A percentile compares a stretch with the other conserved stretches of the same genome.
Conservation (phyloP, 495 filamentous ascomycete species). For the Lasiosphaeria miniovina region DNA sequence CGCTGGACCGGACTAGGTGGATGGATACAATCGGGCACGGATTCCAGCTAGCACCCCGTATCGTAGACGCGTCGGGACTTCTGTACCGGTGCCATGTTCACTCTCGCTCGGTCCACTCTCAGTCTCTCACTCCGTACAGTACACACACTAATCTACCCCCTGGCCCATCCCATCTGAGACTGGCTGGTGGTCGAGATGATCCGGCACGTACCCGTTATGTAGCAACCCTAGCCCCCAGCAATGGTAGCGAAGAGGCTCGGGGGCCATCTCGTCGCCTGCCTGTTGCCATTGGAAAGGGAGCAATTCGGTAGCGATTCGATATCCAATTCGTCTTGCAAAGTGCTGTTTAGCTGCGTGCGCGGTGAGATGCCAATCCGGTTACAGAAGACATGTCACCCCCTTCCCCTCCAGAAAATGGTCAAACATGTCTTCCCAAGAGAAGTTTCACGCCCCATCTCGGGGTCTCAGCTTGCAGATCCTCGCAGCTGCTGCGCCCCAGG, state of each 20-base stretch:
- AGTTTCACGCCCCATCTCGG: slow-evolving; percentile 34
- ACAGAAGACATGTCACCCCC: slow-evolving; percentile 19
- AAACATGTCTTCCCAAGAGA: slow-evolving; percentile 15
- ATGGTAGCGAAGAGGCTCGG: too few species aligned
- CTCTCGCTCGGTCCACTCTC: not conserved
- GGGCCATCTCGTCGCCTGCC: too few species aligned
- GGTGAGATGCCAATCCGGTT: slow-evolving; percentile 35
- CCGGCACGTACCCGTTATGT: not conserved
- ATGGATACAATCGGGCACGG: not conserved
- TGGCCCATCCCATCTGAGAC: not conserved
- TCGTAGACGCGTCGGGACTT: not conserved
- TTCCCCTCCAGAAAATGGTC: slow-evolving; percentile 18
- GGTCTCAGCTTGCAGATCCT: slow-evolving; percentile 42
- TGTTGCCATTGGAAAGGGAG: not conserved
- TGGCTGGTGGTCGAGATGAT: slow-evolving; percentile 2
- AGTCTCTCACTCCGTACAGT: not conserved
- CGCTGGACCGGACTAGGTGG: too few species aligned
- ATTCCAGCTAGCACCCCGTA: not conserved
- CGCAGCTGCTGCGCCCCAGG: slow-evolving; percentile 25
- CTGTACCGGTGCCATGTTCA: not conserved
- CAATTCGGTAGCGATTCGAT: not conserved
- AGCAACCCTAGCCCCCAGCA: too few species aligned
- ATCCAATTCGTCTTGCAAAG: not conserved
- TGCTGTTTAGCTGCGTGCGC: slow-evolving; percentile 1
- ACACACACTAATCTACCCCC: not conserved